Base-by-base conservation (phyloP, 2,329 filamentous ascomycete genomes). In the Coniochaeta sp. region DNA sequence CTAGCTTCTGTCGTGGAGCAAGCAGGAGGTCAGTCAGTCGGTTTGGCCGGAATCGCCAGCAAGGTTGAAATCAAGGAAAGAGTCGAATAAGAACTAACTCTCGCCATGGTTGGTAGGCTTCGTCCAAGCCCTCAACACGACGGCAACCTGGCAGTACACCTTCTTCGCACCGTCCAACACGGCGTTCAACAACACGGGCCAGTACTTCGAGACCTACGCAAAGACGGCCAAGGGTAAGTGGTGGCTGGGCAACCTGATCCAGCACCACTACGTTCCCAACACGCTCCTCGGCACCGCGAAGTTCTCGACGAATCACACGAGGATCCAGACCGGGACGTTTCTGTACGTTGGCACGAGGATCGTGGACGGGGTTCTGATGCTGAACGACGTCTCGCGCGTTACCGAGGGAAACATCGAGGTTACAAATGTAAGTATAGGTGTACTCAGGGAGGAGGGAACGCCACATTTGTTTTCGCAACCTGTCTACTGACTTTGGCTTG, bases 161-260 rank as follows among this genome's bases (percentile, higher is more conserved):
- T 65, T 66, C 51, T 66, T 66, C 45, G 64, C 62, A 2, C 62
- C 62, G 3, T 63, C 59, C 2, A 58, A 66, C 31, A 55, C 57
- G 3, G 63, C 63, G 9, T 66, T 67, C 46, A 57, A 58, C 14
- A 55, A 63, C 27, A 65, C 62, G 0, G 60, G 62, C 1, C 32
- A 58, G 30, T 65, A 65, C 51, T 64, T 59, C 32, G 53, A 55
- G 6, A 65, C 58, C 3, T 61, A 55, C 45, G 52, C 53, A n/a
- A 49, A 40, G 14, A 62, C 63, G 7, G 55, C 56, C 2, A 65
- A 63, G 32, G 62, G 59, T 2, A 62, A 61, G 45, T 61, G 58
- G 55, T 64, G 60, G 58, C 53, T 65, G 0, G 63, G 63, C 30
- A 60, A 61, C 26, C 38, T 59, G 33, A 26, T 62, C 27, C 53